Evolutionary conservation across 768 basidiomycete genomes (phyloP).

Genomic region (Pseudohyphozyma bogoriensis): DNA sequence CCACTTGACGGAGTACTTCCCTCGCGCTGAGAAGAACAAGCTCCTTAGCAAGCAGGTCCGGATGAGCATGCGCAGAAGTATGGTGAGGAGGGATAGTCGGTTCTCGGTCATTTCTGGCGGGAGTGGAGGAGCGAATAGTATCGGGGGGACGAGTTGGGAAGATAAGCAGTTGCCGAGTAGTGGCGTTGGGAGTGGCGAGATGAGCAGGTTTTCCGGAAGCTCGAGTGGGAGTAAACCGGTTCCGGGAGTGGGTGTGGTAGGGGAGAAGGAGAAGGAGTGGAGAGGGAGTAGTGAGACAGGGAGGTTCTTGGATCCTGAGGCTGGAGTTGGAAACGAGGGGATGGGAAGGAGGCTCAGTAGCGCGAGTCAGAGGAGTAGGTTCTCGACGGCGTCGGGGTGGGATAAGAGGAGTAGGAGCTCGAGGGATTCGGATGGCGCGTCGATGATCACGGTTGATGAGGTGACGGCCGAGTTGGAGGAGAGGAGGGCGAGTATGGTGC

Average conservation of each 20-base stretch:
- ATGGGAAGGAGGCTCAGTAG: no score
- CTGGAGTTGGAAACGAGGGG: no score
- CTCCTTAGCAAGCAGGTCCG: conserved; percentile 77
- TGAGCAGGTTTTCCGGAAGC: no score
- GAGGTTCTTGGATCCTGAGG: no score
- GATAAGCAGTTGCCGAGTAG: background rate
- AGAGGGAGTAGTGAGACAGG: no score
- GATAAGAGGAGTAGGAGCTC: conserved; percentile 1
- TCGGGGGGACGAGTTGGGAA: conserved; percentile 32
- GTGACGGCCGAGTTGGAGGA: conserved; percentile 88
- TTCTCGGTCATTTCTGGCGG: background rate
- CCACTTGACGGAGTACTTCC: conserved; percentile 91
- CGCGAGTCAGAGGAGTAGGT: background rate
- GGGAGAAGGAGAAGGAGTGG: no score
- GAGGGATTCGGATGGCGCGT: conserved; percentile 27
- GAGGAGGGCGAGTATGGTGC: conserved; percentile 37
- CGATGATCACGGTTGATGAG: conserved; percentile 84
- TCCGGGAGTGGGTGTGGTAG: no score
- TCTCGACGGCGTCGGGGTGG: background rate
- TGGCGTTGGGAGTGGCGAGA: no score
- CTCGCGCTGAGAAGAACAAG: conserved; percentile 71
- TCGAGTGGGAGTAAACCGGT: no score
- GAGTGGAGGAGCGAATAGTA: no score
- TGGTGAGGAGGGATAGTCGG: conserved; percentile 10
- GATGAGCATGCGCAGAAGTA: conserved; percentile 60